These are phyloP conservation scores for Colletotrichum coccodes DNA, from an alignment of 2,329 filamentous ascomycete species.

Conservation along the genomic window DNA sequence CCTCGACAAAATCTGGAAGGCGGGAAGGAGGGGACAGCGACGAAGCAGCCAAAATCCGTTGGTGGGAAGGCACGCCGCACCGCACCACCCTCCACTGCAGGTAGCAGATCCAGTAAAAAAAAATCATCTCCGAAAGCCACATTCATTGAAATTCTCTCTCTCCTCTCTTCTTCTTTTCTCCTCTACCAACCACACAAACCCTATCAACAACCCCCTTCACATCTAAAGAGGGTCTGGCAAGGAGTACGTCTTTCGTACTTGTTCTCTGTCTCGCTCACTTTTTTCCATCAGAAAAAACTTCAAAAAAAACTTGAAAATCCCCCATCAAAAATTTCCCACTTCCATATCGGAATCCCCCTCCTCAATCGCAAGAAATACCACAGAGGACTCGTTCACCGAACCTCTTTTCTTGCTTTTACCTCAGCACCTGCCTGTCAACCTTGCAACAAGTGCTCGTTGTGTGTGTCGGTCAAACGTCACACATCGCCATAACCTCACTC, in stretches of 20 bases:
- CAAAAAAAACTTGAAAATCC: slow-evolving; percentile 71
- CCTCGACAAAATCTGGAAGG: slow-evolving; percentile 28
- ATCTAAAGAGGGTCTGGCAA: slow-evolving; percentile 60
- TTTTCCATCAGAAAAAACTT: slow-evolving; percentile 60
- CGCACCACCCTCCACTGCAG: slow-evolving; percentile 16
- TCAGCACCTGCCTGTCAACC: slow-evolving; percentile 32
- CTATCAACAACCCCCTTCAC: slow-evolving; percentile 57
- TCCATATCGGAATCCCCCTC: slow-evolving; percentile 35
- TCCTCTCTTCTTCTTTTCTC: slow-evolving; percentile 47
- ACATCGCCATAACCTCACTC: slow-evolving; percentile 22
- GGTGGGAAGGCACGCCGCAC: slow-evolving; percentile 12
- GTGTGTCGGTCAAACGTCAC: slow-evolving; percentile 35
- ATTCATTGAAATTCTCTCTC: slow-evolving; percentile 48
- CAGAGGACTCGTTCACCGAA: slow-evolving; percentile 12
- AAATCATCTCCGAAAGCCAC: slow-evolving; percentile 35
- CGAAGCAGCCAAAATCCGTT: not conserved
- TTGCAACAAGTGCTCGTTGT: slow-evolving; percentile 27
- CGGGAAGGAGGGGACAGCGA: slow-evolving; percentile 4
- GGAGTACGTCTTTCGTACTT: slow-evolving; percentile 69
- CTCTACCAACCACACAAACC: slow-evolving; percentile 59
- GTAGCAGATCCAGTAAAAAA: slow-evolving; percentile 34
- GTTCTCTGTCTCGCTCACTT: slow-evolving; percentile 69
- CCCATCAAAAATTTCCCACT: slow-evolving; percentile 44
- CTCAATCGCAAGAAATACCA: slow-evolving; percentile 24
- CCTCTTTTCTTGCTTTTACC: slow-evolving; percentile 32